Conservation (phyloP, 1,139 yeast species). For the Nadsonia starkeyi-henricii region DNA sequence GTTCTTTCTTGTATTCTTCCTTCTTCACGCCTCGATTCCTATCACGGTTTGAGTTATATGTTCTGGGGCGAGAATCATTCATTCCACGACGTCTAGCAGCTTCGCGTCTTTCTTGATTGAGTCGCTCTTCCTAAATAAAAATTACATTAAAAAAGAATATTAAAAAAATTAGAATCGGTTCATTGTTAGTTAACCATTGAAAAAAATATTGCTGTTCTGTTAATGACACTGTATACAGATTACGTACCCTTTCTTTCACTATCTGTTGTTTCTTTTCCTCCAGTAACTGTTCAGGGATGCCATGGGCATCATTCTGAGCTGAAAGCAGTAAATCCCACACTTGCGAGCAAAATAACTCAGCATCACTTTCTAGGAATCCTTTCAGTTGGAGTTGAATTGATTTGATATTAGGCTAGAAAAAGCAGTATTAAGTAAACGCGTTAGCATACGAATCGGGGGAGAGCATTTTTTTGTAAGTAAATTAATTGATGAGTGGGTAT, state of each 20-base stretch:
- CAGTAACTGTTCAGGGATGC: conserved; percentile 15
- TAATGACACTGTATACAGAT: no score
- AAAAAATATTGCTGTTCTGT: no score
- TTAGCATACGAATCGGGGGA: not conserved
- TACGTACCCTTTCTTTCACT: conserved; percentile 2
- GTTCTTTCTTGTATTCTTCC: not conserved
- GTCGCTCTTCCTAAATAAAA: no score
- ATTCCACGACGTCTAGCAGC: no score
- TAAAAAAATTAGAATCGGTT: no score
- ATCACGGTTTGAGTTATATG: no score
- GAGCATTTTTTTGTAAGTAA: not conserved
- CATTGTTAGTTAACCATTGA: no score
- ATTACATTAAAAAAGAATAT: no score
- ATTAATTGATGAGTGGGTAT: not conserved
- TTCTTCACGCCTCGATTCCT: no score
- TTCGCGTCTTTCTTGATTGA: not conserved
- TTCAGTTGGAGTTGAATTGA: conserved; percentile 12
- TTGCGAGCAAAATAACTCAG: conserved; percentile 13
- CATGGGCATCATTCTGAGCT: conserved; percentile 16
- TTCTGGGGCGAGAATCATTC: no score
- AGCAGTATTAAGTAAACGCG: not conserved
- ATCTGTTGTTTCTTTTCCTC: conserved; percentile 14
- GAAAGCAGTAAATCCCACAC: conserved; percentile 16
- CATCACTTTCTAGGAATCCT: conserved; percentile 15
- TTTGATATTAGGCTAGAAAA: conserved; percentile 11